phyloP scores from a whole-genome alignment of 352 stramenopile species.

The Phytophthora vignae region DNA sequence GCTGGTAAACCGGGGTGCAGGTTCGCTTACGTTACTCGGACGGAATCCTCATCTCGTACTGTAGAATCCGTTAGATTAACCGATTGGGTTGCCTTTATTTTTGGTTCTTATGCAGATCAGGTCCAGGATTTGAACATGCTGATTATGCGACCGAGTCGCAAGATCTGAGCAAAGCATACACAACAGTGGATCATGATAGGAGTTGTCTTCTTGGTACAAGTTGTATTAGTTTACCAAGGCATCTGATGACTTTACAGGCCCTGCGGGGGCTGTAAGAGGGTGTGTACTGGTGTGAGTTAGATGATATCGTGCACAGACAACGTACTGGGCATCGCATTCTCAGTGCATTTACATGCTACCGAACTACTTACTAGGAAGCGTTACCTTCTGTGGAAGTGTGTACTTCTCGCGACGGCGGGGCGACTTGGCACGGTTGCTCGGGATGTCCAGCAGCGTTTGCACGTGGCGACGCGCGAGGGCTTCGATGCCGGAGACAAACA shows the following conservation, averaged over 20 bases:
- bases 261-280: background rate
- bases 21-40: too few species aligned
- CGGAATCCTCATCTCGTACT: background rate
- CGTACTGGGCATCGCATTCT: background rate
- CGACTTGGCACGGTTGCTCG: background rate
- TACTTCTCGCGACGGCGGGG: background rate
- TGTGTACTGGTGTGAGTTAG: background rate
- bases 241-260: background rate
- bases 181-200: background rate
- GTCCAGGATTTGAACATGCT: background rate
- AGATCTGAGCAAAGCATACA: background rate
- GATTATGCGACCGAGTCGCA: background rate
- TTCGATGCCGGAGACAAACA: background rate
- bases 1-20: too few species aligned
- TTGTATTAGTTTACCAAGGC: background rate
- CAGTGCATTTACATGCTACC: background rate
- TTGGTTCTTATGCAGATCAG: background rate
- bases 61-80: too few species aligned
- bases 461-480: background rate
- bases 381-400: slow-evolving; percentile 1
- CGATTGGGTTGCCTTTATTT: too few species aligned
- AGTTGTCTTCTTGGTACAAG: background rate
- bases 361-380: background rate
- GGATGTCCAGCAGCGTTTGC: background rate
- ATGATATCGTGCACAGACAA: background rate